Conservation (phyloP, 2,329 filamentous ascomycete genomes). For the Fusarium graminum region DNA sequence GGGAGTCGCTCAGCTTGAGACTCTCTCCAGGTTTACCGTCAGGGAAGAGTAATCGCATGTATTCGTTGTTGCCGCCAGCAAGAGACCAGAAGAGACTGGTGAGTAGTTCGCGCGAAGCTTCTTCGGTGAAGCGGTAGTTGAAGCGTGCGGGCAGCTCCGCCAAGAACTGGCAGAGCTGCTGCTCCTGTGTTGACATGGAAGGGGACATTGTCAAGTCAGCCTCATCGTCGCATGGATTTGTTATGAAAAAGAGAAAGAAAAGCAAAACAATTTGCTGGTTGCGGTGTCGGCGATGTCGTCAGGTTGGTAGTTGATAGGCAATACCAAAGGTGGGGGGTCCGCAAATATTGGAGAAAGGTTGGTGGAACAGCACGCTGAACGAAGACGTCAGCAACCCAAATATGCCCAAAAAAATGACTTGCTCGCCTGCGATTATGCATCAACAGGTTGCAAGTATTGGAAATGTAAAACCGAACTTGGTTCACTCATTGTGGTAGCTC, state of each 20-base stretch:
- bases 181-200: slow-evolving; percentile 76
- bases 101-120: slow-evolving; percentile 79
- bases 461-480: too few relatives aligned
- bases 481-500: too few relatives aligned
- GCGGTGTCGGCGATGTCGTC: slow-evolving; percentile 47
- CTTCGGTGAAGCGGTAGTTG: slow-evolving; percentile 79
- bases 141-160: slow-evolving; percentile 80
- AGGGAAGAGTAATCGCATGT: slow-evolving; percentile 86
- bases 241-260: slow-evolving; percentile 10
- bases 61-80: slow-evolving; percentile 78
- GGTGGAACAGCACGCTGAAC: slow-evolving; percentile 41
- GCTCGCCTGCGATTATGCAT: slow-evolving; percentile 7
- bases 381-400: slow-evolving; percentile 37
- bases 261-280: slow-evolving; percentile 19
- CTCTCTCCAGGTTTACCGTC: slow-evolving; percentile 73
- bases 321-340: slow-evolving; percentile 31
- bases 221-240: slow-evolving; percentile 47
- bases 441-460: background rate
- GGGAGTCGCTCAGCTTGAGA: slow-evolving; percentile 86
- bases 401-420: slow-evolving; percentile 6
- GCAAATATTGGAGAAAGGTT: slow-evolving; percentile 43
- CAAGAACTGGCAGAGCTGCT: slow-evolving; percentile 85
- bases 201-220: slow-evolving; percentile 61
- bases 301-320: slow-evolving; percentile 32
- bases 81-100: slow-evolving; percentile 88